Evolutionary conservation across 768 basidiomycete species (phyloP).

Genomic region (Mycena chlorophos): DNA sequence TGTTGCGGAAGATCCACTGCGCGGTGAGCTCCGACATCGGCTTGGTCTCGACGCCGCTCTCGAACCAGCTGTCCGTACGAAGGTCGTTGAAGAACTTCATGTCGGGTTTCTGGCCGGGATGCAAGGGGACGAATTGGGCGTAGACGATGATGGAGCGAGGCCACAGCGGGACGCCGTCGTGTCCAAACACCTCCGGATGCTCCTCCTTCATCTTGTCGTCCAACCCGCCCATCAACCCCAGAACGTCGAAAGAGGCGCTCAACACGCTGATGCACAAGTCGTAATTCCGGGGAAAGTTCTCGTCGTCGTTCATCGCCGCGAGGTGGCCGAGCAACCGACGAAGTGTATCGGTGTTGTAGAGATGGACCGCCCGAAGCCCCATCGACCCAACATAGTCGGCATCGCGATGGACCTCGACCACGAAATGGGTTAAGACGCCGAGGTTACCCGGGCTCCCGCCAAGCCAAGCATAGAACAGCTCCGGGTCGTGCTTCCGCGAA

Average conservation of each 20-base stretch:
- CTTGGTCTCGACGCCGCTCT: conserved; percentile 10
- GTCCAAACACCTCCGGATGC: conserved; percentile 13
- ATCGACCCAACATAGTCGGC: conserved; percentile 8
- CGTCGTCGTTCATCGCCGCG: conserved; percentile 15
- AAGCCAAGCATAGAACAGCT: conserved; percentile 18
- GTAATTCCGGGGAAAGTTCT: conserved; percentile 16
- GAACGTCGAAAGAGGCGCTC: conserved; percentile 14
- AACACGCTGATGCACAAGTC: conserved; percentile 18
- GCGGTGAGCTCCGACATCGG: conserved; percentile 15
- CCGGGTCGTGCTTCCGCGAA: conserved; percentile 8
- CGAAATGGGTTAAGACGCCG: conserved; percentile 15
- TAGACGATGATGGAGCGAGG: conserved; percentile 16
- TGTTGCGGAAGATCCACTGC: conserved; percentile 19
- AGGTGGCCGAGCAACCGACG: conserved; percentile 10
- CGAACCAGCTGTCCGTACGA: conserved; percentile 8
- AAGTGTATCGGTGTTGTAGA: conserved; percentile 12
- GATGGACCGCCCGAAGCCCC: conserved; percentile 12
- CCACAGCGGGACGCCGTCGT: conserved; percentile 5
- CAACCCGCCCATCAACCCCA: conserved; percentile 10
- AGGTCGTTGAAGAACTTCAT: conserved; percentile 12
- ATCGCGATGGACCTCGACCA: conserved; percentile 12
- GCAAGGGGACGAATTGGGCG: conserved; percentile 16
- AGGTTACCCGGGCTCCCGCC: conserved; percentile 19
- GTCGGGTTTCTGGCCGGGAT: conserved; percentile 12
- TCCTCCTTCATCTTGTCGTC: conserved; percentile 15